Conservation (phyloP, 306 rosid genomes). For the Sesbania bispinosa region DNA sequence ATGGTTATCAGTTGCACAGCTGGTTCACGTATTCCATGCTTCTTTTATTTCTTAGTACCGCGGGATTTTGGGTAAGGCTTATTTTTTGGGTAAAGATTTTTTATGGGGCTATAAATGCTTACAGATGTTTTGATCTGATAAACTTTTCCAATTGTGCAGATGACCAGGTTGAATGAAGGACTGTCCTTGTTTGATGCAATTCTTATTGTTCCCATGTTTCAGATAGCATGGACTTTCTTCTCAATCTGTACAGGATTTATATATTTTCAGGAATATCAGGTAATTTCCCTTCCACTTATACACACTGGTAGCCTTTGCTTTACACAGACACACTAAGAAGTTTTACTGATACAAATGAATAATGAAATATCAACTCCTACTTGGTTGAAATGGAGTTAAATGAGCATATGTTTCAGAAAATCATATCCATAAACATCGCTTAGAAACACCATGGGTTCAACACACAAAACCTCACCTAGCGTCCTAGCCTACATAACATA, state of each 20-base stretch:
- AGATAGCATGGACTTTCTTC: constrained; percentile 96
- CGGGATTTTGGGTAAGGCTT: constrained; percentile 95
- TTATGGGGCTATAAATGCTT: constrained; percentile 38
- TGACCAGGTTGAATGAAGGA: constrained; percentile 98
- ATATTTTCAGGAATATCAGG: constrained; percentile 98
- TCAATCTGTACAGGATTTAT: constrained; percentile 94
- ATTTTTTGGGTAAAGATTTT: constrained; percentile 66
- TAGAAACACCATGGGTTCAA: constrained; percentile 3
- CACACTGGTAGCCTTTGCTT: not conserved
- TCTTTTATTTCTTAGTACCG: constrained; percentile 91
- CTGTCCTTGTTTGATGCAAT: constrained; percentile 92
- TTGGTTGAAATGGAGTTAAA: not conserved
- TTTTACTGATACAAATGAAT: not conserved
- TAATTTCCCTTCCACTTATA: constrained; percentile 26
- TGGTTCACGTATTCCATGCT: constrained; percentile 96
- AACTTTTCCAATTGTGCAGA: constrained; percentile 54
- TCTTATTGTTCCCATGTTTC: constrained; percentile 99
- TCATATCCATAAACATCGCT: not conserved
- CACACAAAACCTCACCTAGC: not conserved
- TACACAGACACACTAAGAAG: not conserved
- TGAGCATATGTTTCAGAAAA: not conserved
- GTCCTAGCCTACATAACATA: not conserved
- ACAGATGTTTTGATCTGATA: not conserved
- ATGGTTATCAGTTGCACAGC: constrained; percentile 83
- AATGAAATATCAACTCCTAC: not conserved